Percentiles rank a stretch among this genome's conserved stretches.
Conservation (phyloP, 148 eudicot species). For the Vaccinium macrocarpon region DNA sequence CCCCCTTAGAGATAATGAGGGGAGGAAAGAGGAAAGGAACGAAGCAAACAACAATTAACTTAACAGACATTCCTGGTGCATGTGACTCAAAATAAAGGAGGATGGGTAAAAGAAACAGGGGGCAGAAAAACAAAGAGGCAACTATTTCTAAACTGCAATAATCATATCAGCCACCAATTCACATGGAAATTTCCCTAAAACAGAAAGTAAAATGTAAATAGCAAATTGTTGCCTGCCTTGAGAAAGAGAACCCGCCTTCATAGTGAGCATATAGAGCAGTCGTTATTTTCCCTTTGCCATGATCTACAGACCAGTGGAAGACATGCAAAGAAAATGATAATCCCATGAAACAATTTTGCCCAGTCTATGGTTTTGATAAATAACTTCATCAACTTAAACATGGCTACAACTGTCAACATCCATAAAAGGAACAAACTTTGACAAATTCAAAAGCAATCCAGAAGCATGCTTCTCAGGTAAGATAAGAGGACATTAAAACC, state of each 20-base stretch:
- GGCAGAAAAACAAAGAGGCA: background rate
- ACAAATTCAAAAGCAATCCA: conserved; percentile 17
- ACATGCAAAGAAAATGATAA: conserved; percentile 88
- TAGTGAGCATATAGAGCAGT: conserved; percentile 78
- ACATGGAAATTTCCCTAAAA: conserved; percentile 25
- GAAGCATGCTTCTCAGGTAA: conserved; percentile 21
- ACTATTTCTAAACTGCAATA: conserved; percentile 13
- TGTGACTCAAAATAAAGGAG: background rate
- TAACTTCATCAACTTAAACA: conserved; percentile 27
- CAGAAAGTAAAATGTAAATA: conserved; percentile 46
- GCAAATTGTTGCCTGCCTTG: conserved; percentile 85
- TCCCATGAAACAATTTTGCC: conserved; percentile 50
- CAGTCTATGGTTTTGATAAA: conserved; percentile 18
- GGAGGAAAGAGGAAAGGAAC: background rate
- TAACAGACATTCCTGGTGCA: background rate
- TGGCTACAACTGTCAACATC: conserved; percentile 29
- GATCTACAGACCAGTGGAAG: conserved; percentile 86
- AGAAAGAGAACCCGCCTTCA: conserved; percentile 78
- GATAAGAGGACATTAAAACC: conserved; percentile 7
- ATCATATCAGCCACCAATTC: conserved; percentile 16
- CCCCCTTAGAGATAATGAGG: background rate
- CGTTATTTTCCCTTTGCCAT: conserved; percentile 68
- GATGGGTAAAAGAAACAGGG: background rate
- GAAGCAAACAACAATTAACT: background rate
- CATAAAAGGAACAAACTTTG: conserved; percentile 16